phyloP scores from a whole-genome alignment of 257 asterid species.

The Linaria vulgaris region DNA sequence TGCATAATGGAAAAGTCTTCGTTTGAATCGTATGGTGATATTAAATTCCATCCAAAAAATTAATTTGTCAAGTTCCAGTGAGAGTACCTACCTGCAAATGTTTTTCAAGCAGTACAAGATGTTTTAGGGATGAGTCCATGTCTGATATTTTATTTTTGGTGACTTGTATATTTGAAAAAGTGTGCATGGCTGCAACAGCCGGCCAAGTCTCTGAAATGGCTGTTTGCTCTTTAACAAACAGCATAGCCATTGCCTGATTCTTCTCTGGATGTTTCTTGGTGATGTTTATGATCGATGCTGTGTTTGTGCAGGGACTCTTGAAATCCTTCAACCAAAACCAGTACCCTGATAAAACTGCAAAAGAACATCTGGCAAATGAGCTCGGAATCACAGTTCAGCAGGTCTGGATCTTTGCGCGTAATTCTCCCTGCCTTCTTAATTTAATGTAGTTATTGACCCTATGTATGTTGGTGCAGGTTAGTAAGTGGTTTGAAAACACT shows the following conservation, averaged over 20 bases:
- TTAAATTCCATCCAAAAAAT: no score
- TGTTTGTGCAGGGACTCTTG: conserved; percentile 64
- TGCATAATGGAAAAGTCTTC: no score
- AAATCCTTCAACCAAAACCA: conserved; percentile 73
- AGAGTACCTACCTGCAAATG: no score
- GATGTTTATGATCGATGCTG: conserved; percentile 25
- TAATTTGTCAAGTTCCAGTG: no score
- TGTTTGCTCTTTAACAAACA: conserved; percentile 11
- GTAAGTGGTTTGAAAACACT: conserved; percentile 87
- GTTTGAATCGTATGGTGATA: no score
- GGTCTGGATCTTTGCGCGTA: no score
- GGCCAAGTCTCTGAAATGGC: background rate
- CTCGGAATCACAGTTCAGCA: conserved; percentile 61
- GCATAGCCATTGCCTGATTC: background rate
- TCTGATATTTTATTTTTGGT: background rate
- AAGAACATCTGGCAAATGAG: conserved; percentile 70
- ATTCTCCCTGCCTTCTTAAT: background rate
- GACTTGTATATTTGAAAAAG: background rate
- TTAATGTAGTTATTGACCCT: background rate
- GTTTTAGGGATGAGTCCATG: background rate
- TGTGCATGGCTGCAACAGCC: background rate
- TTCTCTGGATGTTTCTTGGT: no score
- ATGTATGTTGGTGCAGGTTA: conserved; percentile 45
- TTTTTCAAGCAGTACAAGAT: no score
- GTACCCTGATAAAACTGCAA: conserved; percentile 63